Evolutionary conservation across 1,284 basidiomycete species (phyloP).

Genomic region (Puccinia novopanici): DNA sequence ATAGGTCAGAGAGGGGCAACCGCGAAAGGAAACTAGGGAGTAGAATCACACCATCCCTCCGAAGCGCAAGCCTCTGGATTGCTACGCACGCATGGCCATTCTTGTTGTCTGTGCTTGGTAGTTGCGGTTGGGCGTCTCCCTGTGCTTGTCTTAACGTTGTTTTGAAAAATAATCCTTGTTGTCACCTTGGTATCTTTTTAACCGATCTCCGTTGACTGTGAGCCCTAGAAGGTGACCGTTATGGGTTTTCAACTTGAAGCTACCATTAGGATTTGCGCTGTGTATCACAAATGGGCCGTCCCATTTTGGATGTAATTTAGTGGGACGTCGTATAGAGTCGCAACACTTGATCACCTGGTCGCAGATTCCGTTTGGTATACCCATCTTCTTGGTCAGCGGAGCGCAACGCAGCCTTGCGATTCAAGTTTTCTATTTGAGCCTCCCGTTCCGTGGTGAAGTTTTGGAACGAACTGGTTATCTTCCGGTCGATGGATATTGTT

Average conservation of each 20-base stretch:
- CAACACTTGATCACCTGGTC: background rate
- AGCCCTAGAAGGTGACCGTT: background rate
- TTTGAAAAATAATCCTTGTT: too few relatives aligned
- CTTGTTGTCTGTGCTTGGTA: too few relatives aligned
- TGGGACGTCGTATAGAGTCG: background rate
- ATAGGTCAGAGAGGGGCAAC: too few relatives aligned
- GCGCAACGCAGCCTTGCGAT: background rate
- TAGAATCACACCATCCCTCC: too few relatives aligned
- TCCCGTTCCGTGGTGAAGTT: background rate
- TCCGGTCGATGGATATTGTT: background rate
- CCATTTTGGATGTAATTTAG: constrained; percentile 4
- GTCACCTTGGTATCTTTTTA: constrained; percentile 19
- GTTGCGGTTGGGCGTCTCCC: too few relatives aligned
- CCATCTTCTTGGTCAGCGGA: background rate
- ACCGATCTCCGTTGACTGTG: background rate
- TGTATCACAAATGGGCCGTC: background rate
- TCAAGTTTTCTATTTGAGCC: background rate
- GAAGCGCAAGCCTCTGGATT: too few relatives aligned
- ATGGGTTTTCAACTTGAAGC: background rate
- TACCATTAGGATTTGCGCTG: background rate
- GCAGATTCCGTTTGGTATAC: background rate
- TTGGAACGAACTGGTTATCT: background rate
- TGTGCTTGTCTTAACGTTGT: too few relatives aligned
- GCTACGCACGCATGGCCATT: too few relatives aligned
- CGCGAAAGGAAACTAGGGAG: too few relatives aligned